A percentile compares a stretch with the other conserved stretches of the same genome.
Conservation (phyloP, 441 rosid species). For the Heliophila coronopifolia region DNA sequence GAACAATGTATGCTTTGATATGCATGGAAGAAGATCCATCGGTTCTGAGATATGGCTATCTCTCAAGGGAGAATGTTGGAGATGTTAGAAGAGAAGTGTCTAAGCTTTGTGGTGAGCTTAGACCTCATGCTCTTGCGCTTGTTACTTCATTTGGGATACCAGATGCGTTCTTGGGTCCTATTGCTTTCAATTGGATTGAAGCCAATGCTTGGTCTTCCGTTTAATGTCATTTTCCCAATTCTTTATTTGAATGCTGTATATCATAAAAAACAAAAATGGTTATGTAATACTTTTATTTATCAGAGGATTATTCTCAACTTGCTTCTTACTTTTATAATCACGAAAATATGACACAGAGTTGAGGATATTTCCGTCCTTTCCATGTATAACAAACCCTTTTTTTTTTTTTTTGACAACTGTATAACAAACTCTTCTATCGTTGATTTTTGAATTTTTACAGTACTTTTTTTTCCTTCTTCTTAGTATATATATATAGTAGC, state of each 20-base stretch:
- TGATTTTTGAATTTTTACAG: no score
- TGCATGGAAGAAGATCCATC: slow-evolving; percentile 72
- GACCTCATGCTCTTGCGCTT: slow-evolving; percentile 69
- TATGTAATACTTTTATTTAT: no score
- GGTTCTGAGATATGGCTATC: slow-evolving; percentile 57
- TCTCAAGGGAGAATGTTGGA: slow-evolving; percentile 52
- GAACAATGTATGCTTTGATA: slow-evolving; percentile 61
- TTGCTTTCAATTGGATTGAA: slow-evolving; percentile 80
- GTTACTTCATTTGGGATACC: slow-evolving; percentile 77
- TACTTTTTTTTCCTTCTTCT: no score
- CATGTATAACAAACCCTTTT: neutral
- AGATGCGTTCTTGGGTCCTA: slow-evolving; percentile 62
- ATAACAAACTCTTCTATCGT: neutral
- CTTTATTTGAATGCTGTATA: no score
- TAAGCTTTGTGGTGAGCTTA: slow-evolving; percentile 60
- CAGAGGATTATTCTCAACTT: no score
- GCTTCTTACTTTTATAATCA: neutral
- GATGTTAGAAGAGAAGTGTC: slow-evolving; percentile 59
- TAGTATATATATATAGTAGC: no score
- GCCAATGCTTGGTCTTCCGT: slow-evolving; percentile 68
- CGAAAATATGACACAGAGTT: neutral
- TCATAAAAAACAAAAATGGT: no score
- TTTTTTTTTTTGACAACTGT: no score
- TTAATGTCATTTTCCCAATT: no score
- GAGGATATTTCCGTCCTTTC: slow-evolving; percentile 5